Base-by-base conservation (phyloP, 345 rosid species). In the Clarkia xantiana region DNA sequence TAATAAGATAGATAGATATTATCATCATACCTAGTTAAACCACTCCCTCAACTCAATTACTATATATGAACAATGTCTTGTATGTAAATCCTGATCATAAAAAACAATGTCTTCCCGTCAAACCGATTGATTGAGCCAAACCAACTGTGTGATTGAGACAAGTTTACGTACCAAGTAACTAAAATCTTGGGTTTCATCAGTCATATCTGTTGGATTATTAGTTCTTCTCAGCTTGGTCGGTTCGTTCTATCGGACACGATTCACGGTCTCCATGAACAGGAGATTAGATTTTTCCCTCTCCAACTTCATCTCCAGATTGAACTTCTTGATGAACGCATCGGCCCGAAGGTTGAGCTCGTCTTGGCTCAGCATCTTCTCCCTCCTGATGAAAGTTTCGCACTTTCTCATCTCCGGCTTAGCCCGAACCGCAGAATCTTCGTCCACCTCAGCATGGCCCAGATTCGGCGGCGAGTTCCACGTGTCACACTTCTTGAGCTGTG, bases 321-420 rank as follows among this genome's bases (percentile, higher is more conserved):
- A 56, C 55, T 69, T 69, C 53, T 59, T 71, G 42, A 77, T 77
- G 38, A 77, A 77, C 41, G 58, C 80, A 14, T 77, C 84, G 0
- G 49, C 71, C 43, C 77, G 53, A 18, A 29, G 56, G 40, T 77
- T 64, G 61, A 74, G 52, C 51, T 74, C 77, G 5, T 77, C 84
- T 2, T 64, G 71, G 56, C 63, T 58, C 68, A 69, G 62, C 16
- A 59, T 57, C 45, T 57, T 62, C 59, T 69, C 75, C 66, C 65
- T 69, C 58, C 40, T 57, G 34, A 57, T 58, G 63, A 73, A 77
- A 3, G 75, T 73, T 2, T 61, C 69, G 9, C 69, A 65, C 54
- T 66, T 66, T 22, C 60, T 66, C 58, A 70, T 17, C 46, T 70
- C 71, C 19, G 62, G 22, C 48, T 47, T 9, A 0, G 69, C 70